Evolutionary conservation across 208 protist species (phyloP).

Genomic region (Balamuthia mandrillaris): DNA sequence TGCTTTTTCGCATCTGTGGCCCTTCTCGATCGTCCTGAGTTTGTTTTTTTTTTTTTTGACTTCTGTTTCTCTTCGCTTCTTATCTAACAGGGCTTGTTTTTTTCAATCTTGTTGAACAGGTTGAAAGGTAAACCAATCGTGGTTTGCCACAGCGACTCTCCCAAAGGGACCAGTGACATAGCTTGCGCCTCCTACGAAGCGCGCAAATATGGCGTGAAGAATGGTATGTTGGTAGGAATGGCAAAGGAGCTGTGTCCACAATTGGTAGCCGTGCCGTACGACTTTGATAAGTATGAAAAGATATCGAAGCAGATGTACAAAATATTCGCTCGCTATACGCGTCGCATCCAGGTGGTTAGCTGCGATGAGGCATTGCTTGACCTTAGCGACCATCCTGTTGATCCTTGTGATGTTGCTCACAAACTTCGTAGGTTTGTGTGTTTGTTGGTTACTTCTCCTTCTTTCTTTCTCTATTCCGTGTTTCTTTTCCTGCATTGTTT

Average conservation of each 20-base stretch:
- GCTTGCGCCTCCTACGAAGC: conserved; percentile 55
- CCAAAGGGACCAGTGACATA: conserved; percentile 33
- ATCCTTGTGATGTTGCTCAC: neutral
- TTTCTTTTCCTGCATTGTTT: neutral
- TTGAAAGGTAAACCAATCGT: conserved; percentile 51
- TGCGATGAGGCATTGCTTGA: conserved; percentile 61
- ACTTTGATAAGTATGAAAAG: conserved; percentile 56
- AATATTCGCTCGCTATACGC: conserved; percentile 39
- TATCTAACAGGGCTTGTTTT: neutral
- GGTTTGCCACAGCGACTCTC: conserved; percentile 24
- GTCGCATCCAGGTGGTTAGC: conserved; percentile 43
- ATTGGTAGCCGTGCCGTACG: conserved; percentile 58
- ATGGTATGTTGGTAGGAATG: conserved; percentile 52
- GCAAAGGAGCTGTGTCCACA: conserved; percentile 42
- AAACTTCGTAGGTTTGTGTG: neutral
- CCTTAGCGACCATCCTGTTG: neutral
- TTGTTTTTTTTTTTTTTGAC: no score
- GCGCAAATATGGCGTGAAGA: conserved; percentile 45
- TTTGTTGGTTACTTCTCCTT: no score
- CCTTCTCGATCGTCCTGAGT: conserved; percentile 38
- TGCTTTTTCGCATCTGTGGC: conserved; percentile 64
- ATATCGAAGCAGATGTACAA: conserved; percentile 48
- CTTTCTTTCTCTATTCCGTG: neutral
- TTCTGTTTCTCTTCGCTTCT: no score
- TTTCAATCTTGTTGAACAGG: neutral